Percentiles rank a stretch among this genome's conserved stretches.
Conservation (phyloP, 148 eudicot genomes). For the Agrostemma githago region DNA sequence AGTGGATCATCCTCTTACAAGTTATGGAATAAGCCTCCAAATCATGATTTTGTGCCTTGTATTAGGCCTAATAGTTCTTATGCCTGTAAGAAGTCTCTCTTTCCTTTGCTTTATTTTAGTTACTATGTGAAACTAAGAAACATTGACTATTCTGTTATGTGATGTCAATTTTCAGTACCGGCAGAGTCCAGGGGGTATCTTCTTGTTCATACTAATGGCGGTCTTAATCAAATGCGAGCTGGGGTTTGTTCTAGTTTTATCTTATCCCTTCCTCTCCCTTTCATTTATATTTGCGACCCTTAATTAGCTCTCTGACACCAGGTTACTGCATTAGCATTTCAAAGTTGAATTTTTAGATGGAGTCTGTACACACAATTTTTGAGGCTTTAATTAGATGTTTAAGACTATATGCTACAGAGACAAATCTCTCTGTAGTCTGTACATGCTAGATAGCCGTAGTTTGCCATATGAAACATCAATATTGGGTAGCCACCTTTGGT, state of each 20-base stretch:
- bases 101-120: slow-evolving; percentile 6
- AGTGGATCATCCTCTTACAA: slow-evolving; percentile 40
- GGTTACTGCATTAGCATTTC: neutral
- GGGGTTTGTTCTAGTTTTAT: slow-evolving; percentile 53
- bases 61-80: slow-evolving; percentile 53
- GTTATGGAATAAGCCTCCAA: slow-evolving; percentile 83
- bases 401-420: neutral
- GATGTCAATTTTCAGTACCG: slow-evolving; percentile 44
- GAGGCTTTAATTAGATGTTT: neutral
- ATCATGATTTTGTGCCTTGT: slow-evolving; percentile 74
- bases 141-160: slow-evolving; percentile 19
- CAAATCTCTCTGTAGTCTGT: too few species aligned
- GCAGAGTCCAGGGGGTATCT: slow-evolving; percentile 63
- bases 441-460: neutral
- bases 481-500: neutral
- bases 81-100: slow-evolving; percentile 35
- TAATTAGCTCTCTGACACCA: neutral
- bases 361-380: neutral
- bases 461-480: slow-evolving; percentile 2
- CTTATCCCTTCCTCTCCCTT: neutral
- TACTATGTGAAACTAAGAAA: neutral
- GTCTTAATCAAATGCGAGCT: slow-evolving; percentile 98
- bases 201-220: slow-evolving; percentile 93
- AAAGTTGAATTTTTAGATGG: neutral
- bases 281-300: neutral